These are phyloP conservation scores for Arthrobotrys musiformis DNA, from an alignment of 2,329 filamentous ascomycete genomes.

Conservation along the genomic window DNA sequence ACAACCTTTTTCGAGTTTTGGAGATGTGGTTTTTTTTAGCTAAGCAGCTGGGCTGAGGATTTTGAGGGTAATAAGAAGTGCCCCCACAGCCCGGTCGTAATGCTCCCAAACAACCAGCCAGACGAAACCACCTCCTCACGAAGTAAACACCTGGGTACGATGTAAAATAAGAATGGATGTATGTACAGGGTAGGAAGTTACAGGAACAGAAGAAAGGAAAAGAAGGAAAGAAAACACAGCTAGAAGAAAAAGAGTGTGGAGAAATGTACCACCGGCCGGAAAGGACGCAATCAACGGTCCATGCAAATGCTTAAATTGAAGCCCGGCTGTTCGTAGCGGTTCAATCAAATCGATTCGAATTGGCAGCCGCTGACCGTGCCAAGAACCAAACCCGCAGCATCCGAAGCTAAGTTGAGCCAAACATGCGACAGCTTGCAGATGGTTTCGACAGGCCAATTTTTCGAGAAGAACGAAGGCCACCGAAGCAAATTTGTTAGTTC, in stretches of 20 bases:
- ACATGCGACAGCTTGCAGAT: neutral
- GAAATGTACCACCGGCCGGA: slow-evolving; percentile 6
- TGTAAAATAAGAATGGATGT: no score
- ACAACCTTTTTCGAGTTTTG: neutral
- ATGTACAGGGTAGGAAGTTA: neutral
- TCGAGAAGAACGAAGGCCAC: slow-evolving; percentile 1
- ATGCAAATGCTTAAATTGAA: slow-evolving; percentile 12
- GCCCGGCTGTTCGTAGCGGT: slow-evolving; percentile 3
- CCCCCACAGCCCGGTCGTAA: neutral
- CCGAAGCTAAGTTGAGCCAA: neutral
- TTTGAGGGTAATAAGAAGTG: neutral
- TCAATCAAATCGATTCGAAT: no score
- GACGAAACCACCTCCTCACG: neutral
- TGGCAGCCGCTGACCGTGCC: neutral
- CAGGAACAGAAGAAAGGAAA: neutral
- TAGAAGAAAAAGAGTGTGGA: slow-evolving; percentile 4
- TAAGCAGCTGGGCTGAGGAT: slow-evolving; percentile 7
- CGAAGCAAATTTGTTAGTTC: neutral
- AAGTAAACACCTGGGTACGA: neutral
- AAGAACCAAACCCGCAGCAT: slow-evolving; percentile 1
- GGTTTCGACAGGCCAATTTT: neutral
- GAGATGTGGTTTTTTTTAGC: neutral
- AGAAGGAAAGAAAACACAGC: neutral
- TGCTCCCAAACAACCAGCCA: neutral
- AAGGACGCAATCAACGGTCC: neutral